phyloP scores from a whole-genome alignment of 176 grass and related monocot species.

The Triticum turgidum region DNA sequence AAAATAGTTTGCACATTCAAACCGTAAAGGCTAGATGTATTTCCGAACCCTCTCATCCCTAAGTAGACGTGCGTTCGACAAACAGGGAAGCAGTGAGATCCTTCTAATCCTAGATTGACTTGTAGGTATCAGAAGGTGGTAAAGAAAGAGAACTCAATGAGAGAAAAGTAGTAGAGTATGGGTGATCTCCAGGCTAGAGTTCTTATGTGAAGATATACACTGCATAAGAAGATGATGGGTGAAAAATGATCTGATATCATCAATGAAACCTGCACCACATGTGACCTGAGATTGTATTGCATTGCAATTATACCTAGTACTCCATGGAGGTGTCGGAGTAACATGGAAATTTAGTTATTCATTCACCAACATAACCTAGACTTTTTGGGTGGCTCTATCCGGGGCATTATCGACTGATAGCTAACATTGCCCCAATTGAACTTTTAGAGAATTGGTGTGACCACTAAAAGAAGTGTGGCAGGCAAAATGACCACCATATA shows the following conservation, averaged over 20 bases:
- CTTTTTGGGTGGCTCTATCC: too few relatives aligned
- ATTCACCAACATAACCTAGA: too few relatives aligned
- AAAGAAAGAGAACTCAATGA: not conserved
- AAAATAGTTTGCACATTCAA: not conserved
- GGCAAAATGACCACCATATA: too few relatives aligned
- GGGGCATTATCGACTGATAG: too few relatives aligned
- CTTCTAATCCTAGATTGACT: not conserved
- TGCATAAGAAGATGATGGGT: not conserved
- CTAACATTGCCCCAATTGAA: too few relatives aligned
- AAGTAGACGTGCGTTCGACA: not conserved
- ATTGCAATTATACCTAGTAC: too few relatives aligned
- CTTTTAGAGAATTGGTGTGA: too few relatives aligned
- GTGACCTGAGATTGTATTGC: too few relatives aligned
- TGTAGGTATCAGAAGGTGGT: not conserved
- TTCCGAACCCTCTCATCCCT: not conserved
- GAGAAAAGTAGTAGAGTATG: not conserved
- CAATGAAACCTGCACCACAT: too few relatives aligned
- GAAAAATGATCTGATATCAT: not conserved
- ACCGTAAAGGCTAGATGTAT: not conserved
- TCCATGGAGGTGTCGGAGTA: too few relatives aligned
- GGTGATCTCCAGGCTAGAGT: not conserved
- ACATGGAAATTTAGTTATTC: too few relatives aligned
- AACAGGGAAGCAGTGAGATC: not conserved
- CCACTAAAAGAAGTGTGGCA: too few relatives aligned
- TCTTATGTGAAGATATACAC: not conserved